phyloP scores from a whole-genome alignment of 116 monocot species.

The Dioscorea cayenensis region DNA sequence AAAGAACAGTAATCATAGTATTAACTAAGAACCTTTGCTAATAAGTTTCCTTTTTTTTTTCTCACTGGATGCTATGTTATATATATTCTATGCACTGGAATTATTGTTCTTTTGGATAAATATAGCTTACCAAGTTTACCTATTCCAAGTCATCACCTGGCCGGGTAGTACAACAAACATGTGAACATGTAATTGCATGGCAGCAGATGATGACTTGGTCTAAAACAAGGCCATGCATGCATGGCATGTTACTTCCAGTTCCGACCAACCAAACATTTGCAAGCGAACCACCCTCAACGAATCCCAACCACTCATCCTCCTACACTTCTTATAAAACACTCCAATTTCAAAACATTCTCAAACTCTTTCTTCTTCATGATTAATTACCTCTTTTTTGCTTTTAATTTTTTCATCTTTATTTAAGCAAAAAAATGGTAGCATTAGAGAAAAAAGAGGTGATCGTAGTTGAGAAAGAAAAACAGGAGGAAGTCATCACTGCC shows the following conservation, averaged over 20 bases:
- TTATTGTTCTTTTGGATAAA: too few relatives aligned
- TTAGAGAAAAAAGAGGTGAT: constrained; percentile 16
- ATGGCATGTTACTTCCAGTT: not conserved
- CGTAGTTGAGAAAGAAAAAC: constrained; percentile 13
- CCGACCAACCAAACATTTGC: not conserved
- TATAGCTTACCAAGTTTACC: too few relatives aligned
- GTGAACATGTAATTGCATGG: too few relatives aligned
- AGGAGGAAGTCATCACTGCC: constrained; percentile 43
- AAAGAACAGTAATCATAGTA: too few relatives aligned
- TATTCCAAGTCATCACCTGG: too few relatives aligned
- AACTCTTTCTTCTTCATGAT: not conserved
- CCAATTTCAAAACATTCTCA: not conserved
- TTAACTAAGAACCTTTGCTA: too few relatives aligned
- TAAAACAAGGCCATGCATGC: not conserved
- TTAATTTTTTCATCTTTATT: not conserved
- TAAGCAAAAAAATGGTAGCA: not conserved
- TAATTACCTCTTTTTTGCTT: not conserved
- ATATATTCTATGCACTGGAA: too few relatives aligned
- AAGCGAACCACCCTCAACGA: constrained; percentile 55
- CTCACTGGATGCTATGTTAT: too few relatives aligned
- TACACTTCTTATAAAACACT: not conserved
- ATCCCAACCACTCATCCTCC: constrained; percentile 31
- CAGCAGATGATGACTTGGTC: too few relatives aligned
- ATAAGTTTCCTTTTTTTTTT: too few relatives aligned
- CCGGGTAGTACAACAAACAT: too few relatives aligned